A percentile compares a stretch with the other conserved stretches of the same genome.
These are phyloP conservation scores for Hibiscus syriacus DNA, from an alignment of 345 rosid species.

Conservation along the genomic window DNA sequence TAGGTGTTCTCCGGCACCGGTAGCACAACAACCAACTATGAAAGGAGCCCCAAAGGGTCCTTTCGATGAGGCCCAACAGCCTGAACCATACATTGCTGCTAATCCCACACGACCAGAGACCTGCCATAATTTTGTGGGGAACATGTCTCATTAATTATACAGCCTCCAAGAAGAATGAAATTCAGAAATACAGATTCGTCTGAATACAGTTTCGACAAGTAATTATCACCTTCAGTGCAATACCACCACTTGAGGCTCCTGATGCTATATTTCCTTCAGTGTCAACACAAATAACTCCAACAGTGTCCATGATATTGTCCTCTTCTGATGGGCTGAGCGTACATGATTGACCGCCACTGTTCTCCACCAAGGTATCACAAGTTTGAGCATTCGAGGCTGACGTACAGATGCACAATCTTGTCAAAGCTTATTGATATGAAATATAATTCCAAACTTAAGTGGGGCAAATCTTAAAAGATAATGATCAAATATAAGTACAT, in stretches of 20 bases:
- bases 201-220: background rate
- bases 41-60: constrained; percentile 65
- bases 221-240: constrained; percentile 71
- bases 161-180: background rate
- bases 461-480: background rate
- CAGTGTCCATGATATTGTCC: constrained; percentile 69
- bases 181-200: background rate
- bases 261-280: constrained; percentile 71
- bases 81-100: constrained; percentile 88
- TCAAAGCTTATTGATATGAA: background rate
- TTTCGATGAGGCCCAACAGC: constrained; percentile 89
- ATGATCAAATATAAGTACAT: background rate
- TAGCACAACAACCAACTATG: constrained; percentile 74
- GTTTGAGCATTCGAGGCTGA: constrained; percentile 19
- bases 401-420: constrained; percentile 10
- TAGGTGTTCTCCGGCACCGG: constrained; percentile 85
- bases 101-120: constrained; percentile 89
- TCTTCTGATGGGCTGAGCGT: constrained; percentile 29
- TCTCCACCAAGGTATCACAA: constrained; percentile 10
- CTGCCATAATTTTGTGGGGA: constrained; percentile 27
- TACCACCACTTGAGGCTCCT: constrained; percentile 95
- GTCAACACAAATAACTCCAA: constrained; percentile 91
- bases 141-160: background rate
- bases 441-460: background rate
- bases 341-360: constrained; percentile 10